phyloP scores from a whole-genome alignment of 2,329 filamentous ascomycete genomes.

The Penicillium aurantiogriseum region DNA sequence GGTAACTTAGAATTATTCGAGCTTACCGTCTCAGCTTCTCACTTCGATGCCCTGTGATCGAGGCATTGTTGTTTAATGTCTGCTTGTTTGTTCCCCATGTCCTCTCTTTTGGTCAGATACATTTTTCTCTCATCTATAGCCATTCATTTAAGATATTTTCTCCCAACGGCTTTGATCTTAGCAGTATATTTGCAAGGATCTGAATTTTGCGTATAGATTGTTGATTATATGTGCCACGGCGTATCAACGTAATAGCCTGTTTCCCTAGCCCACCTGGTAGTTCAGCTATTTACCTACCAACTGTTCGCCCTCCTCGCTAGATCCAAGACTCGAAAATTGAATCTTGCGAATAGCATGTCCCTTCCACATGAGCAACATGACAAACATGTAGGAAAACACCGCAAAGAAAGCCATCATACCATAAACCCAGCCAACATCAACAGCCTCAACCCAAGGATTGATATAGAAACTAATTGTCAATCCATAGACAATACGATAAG shows the following conservation, averaged over 20 bases:
- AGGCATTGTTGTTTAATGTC: background rate
- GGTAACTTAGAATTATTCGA: background rate
- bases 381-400: constrained; percentile 24
- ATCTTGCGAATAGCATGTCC: constrained; percentile 21
- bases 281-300: constrained; percentile 6
- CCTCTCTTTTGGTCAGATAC: background rate
- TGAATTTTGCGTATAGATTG: background rate
- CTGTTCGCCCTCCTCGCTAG: constrained; percentile 23
- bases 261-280: background rate
- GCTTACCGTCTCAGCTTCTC: background rate
- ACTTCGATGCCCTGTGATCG: background rate
- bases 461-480: constrained; percentile 44
- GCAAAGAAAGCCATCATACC: constrained; percentile 44
- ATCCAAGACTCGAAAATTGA: constrained; percentile 22
- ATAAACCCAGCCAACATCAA: constrained; percentile 43
- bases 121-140: background rate
- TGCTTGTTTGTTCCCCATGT: background rate
- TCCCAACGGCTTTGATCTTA: background rate
- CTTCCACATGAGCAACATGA: constrained; percentile 30
- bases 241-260: background rate
- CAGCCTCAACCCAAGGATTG: constrained; percentile 37
- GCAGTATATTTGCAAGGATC: background rate
- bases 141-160: background rate
- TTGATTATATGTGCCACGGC: background rate
- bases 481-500: constrained; percentile 38